phyloP scores from a whole-genome alignment of 2,329 filamentous ascomycete genomes.

The Botryotinia globosa region DNA sequence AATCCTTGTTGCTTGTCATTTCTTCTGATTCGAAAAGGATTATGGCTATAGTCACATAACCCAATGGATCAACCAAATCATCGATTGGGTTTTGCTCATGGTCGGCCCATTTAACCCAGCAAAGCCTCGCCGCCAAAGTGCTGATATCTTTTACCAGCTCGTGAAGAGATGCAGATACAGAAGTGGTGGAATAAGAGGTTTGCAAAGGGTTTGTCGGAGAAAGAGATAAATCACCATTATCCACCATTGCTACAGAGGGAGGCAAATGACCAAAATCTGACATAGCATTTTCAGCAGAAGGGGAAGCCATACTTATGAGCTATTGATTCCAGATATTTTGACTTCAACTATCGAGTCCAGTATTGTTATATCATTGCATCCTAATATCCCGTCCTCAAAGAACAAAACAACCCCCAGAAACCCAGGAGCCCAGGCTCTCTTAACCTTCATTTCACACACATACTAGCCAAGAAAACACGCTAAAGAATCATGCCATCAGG shows the following conservation, averaged over 20 bases:
- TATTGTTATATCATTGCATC: neutral
- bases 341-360: neutral
- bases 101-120: neutral
- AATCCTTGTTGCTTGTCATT: neutral
- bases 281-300: neutral
- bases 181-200: neutral
- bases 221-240: neutral
- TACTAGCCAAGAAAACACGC: neutral
- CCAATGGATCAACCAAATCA: neutral
- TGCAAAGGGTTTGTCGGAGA: neutral
- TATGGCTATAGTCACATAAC: too few species aligned
- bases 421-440: neutral
- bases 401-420: neutral
- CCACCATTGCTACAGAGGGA: neutral
- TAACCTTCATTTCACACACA: neutral
- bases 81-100: neutral
- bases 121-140: neutral
- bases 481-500: neutral
- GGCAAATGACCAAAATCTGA: neutral
- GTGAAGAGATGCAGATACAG: neutral
- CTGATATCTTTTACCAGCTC: neutral
- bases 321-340: neutral
- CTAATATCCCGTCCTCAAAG: neutral
- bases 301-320: neutral
- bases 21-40: neutral